Evolutionary conservation across 2,329 filamentous ascomycete genomes (phyloP), one percentile per base, ranked within the genome.

Genomic region (Colletotrichum eremochloae): DNA sequence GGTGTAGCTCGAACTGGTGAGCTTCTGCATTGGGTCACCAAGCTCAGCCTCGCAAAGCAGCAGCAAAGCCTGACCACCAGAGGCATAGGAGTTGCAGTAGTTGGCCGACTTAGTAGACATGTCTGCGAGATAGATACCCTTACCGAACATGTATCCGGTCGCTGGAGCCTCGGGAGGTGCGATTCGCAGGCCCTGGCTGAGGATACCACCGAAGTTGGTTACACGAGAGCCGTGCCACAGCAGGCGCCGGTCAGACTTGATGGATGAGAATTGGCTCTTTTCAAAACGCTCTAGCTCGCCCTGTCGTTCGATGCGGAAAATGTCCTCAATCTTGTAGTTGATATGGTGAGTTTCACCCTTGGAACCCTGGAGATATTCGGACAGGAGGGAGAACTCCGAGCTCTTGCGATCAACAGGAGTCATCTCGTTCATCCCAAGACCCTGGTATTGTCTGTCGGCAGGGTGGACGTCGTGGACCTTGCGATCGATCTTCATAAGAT

Each of bases 101-200:
- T 90, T 90, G 20, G 94, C 94, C 2, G 92, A 94, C 82, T 97
- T 97, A 79, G 89, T 92, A 0, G 90, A 92, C 87, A 95, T 95
- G 77, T 97, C 94, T 2, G 94, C 94, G 2, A 97, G 88, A 79
- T 97, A 97, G 58, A 97, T 93, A 56, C 94, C 94, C 81, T 97
- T 97, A 69, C 92, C 94, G 76, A 97, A 97, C 93, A 96, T 96
- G 84, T 96, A 95, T 1, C 94, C 94, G 5, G 86, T 88, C 0
- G 91, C 91, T 0, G 94, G 95, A 0, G 94, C 94, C 80, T 97
- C 92, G 0, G 92, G 92, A 0, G 95, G 95, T 8, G 95, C 95
- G 75, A 97, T 97, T n/a, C 94, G 92, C 8, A 97, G 88, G 75
- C 95, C 95, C 81, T 97, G 94, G 69, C 91, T 93, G 53, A 97